Evolutionary conservation across 257 asterid genomes (phyloP).

Genomic region (Solanum medicagineum): DNA sequence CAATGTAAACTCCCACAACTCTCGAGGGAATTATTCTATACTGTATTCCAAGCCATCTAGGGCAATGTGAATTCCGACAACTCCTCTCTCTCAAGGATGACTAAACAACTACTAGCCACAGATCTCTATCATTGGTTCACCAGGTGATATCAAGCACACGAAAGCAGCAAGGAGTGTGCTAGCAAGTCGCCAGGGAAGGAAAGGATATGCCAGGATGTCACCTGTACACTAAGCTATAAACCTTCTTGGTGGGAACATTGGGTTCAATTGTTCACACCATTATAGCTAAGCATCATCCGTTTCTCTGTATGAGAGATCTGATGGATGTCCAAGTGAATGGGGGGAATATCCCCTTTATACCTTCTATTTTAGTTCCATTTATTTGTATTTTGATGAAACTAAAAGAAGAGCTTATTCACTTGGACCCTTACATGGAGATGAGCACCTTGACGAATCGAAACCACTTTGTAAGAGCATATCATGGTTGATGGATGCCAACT

Average conservation of each 20-base stretch:
- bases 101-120: background rate
- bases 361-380: background rate
- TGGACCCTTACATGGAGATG: slow-evolving; percentile 48
- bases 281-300: background rate
- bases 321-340: background rate
- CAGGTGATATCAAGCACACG: background rate
- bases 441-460: slow-evolving; percentile 43
- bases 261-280: background rate
- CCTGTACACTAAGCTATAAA: background rate
- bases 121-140: background rate
- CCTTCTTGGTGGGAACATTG: background rate
- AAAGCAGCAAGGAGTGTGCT: background rate
- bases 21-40: background rate
- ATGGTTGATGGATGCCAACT: slow-evolving; percentile 81
- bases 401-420: background rate
- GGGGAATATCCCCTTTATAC: background rate
- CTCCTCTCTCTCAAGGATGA: background rate
- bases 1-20: background rate
- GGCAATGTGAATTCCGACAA: background rate
- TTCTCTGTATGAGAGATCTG: background rate
- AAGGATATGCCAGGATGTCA: background rate
- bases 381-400: background rate
- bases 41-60: background rate
- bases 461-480: slow-evolving; percentile 78
- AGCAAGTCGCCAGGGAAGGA: background rate